These are phyloP conservation scores for Ophiostoma ulmi DNA, from an alignment of 2,329 filamentous ascomycete genomes.

Conservation along the genomic window DNA sequence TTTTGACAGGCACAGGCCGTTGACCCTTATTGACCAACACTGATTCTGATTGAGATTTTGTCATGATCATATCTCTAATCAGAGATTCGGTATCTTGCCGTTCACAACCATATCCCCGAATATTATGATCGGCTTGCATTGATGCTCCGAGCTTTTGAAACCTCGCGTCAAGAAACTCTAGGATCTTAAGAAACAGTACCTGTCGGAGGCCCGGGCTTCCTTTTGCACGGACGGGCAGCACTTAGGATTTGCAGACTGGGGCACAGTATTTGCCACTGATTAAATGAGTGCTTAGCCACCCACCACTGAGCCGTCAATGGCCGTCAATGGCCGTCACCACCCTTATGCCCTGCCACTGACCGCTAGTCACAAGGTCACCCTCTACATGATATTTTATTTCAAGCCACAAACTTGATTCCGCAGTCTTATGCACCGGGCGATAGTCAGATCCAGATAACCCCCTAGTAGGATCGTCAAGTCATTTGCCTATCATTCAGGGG, in stretches of 20 bases:
- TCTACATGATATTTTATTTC: not conserved
- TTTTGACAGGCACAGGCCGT: not conserved
- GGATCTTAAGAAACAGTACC: not conserved
- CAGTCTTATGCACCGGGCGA: not conserved
- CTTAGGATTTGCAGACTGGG: not conserved
- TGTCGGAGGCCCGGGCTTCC: conserved; percentile 3
- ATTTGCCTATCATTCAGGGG: conserved; percentile 12
- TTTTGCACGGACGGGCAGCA: not conserved
- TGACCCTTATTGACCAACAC: not conserved
- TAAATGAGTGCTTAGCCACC: not conserved
- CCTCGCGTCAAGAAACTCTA: not conserved
- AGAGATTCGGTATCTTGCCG: conserved; percentile 6
- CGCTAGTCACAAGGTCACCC: not conserved
- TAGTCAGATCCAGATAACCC: not conserved
- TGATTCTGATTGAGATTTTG: not conserved
- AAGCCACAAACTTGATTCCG: not conserved
- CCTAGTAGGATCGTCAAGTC: conserved; percentile 6
- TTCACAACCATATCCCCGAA: not conserved
- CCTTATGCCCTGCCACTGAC: not conserved
- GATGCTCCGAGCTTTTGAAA: conserved; percentile 4
- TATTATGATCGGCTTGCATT: not conserved
- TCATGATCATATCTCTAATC: not conserved
- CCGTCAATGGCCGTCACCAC: conserved; percentile 3
- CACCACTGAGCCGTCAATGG: conserved; percentile 1
- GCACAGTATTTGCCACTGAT: not conserved